Percentiles rank a stretch among this genome's conserved stretches.
These are phyloP conservation scores for Amphichorda felina DNA, from an alignment of 2,329 filamentous ascomycete species.

Conservation along the genomic window DNA sequence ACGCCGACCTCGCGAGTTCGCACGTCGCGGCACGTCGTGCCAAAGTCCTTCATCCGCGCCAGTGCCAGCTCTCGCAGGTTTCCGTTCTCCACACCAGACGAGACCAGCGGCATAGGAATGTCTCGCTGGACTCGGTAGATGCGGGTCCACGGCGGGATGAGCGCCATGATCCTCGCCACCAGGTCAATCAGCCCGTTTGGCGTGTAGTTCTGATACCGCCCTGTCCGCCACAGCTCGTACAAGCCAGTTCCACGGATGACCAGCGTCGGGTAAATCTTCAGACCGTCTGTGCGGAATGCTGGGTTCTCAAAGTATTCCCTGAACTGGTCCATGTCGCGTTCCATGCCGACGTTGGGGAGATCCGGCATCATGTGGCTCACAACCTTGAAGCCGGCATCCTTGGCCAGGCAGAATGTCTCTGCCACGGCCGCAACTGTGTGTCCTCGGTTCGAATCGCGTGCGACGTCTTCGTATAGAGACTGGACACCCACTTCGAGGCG, in stretches of 20 bases:
- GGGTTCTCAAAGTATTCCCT: conserved; percentile 97
- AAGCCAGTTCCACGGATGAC: conserved; percentile 94
- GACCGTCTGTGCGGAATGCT: conserved; percentile 85
- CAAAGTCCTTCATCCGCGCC: conserved; percentile 98
- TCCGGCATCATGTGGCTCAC: conserved; percentile 99
- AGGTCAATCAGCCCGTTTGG: conserved; percentile 94
- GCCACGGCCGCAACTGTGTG: conserved; percentile 93
- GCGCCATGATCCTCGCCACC: conserved; percentile 86
- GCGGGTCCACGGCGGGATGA: conserved; percentile 93
- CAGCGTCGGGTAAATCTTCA: conserved; percentile 96
- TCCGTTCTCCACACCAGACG: conserved; percentile 93
- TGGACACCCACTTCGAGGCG: conserved; percentile 91
- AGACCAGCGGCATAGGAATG: conserved; percentile 99
- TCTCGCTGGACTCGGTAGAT: conserved; percentile 98
- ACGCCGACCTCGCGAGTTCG: conserved; percentile 94
- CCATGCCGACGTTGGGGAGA: conserved; percentile 94
- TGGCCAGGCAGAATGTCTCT: conserved; percentile 93
- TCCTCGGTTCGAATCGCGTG: conserved; percentile 92
- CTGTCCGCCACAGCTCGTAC: conserved; percentile 95
- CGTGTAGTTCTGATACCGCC: conserved; percentile 96
- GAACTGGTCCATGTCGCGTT: conserved; percentile 93
- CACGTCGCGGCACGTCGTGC: conserved; percentile 91
- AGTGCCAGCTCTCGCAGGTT: conserved; percentile 88
- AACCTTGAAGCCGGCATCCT: conserved; percentile 97
- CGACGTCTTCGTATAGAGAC: conserved; percentile 94